Evolutionary conservation across 2,329 filamentous ascomycete genomes (phyloP).

Genomic region (Clarireedia sp.): DNA sequence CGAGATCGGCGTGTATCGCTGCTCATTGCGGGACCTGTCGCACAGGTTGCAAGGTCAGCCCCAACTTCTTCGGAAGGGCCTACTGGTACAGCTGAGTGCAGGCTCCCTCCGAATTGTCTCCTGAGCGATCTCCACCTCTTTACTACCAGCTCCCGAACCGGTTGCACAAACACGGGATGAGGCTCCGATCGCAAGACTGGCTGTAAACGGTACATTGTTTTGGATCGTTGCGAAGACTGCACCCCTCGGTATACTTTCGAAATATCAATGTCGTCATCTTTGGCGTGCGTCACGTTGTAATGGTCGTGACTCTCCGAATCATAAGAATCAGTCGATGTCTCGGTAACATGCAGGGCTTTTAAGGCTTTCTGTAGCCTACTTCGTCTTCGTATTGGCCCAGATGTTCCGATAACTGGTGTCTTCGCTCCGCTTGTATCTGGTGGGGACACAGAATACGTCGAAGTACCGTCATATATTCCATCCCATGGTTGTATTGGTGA

Average conservation of each 20-base stretch:
- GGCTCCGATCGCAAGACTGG: conserved; percentile 24
- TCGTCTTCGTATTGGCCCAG: background rate
- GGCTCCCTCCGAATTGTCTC: conserved; percentile 22
- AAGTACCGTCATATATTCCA: conserved; percentile 15
- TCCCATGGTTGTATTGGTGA: conserved; percentile 24
- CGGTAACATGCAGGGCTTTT: conserved; percentile 12
- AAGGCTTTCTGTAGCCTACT: conserved; percentile 7
- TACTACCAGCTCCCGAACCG: conserved; percentile 26
- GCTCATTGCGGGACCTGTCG: conserved; percentile 12
- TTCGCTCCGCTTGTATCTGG: conserved; percentile 2
- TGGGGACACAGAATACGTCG: conserved; percentile 8
- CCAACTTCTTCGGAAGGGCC: conserved; percentile 10
- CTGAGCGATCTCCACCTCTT: conserved; percentile 24
- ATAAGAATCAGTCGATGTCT: conserved; percentile 8
- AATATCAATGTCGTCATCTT: conserved; percentile 3
- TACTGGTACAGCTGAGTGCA: conserved; percentile 15
- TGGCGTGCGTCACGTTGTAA: background rate
- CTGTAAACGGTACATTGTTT: conserved; percentile 18
- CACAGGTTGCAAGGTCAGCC: conserved; percentile 8
- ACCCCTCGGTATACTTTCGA: conserved; percentile 3
- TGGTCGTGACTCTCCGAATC: conserved; percentile 5
- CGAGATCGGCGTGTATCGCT: conserved; percentile 19
- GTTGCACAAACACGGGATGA: conserved; percentile 26
- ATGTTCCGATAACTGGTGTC: conserved; percentile 9
- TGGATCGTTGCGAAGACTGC: background rate